Evolutionary conservation across 2,329 filamentous ascomycete genomes (phyloP), one percentile per base, ranked within the genome.

Genomic region (Pseudogymnoascus sp.): DNA sequence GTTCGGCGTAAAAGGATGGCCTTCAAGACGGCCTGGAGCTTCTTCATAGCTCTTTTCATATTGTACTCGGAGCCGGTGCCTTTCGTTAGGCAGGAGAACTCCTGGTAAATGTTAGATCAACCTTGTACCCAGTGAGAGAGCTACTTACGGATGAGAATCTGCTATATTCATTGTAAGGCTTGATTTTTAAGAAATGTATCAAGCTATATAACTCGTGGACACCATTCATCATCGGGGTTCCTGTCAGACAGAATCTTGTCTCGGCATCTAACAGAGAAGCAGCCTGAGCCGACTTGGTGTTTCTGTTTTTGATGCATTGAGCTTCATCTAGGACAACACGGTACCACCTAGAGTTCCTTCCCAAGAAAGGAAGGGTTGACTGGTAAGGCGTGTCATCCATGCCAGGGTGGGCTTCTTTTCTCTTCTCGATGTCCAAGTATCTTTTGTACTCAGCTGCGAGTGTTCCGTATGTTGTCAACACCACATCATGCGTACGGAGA

Each of bases 221-320:
- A 11, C 82, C 85, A 69, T 96, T 96, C 89, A 95, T 95, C 89
- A 93, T 92, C 0, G 90, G 90, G 0, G 90, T 95, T 25, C 90
- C 90, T 2, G 88, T 91, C 73, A 93, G 82, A 71, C 88, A 91
- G 78, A 90, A 87, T 59, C 90, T 82, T 71, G 89, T 84, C 37
- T 77, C 78, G 12, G 88, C 78, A 65, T 82, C 76, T 14, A 95
- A 74, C 10, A 76, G 73, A 67, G 79, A 83, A 31, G 84, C 84
- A 4, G 84, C 89, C 66, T 81, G 79, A 1, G 88, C 83, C 4
- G 81, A 77, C 66, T 84, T 82, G 0, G 89, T 88, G 42, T 77
- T 79, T 64, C 82, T 82, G 70, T 93, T 93, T 77, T 93, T 93
- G 78, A 93, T 90, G 70, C 82, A 87, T 70, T 93, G 90, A 1